These are phyloP conservation scores for Arabidopsis suecica DNA, from an alignment of 345 rosid species.

Conservation along the genomic window DNA sequence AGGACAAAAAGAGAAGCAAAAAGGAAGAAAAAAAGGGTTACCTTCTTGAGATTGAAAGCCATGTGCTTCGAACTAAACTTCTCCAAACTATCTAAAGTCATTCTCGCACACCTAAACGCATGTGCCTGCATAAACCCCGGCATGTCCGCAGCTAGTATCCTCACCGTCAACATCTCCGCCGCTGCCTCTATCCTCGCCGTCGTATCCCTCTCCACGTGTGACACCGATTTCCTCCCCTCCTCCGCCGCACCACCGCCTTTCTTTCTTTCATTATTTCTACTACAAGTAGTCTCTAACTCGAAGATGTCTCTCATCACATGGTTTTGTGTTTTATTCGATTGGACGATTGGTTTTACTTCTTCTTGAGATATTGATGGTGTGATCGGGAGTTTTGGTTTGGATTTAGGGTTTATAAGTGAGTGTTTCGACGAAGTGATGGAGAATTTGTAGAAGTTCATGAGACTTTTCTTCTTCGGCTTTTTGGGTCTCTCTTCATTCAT, in stretches of 20 bases:
- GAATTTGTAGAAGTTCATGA: conserved; percentile 47
- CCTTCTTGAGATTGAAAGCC: conserved; percentile 92
- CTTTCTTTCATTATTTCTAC: conserved; percentile 27
- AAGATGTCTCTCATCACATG: conserved; percentile 31
- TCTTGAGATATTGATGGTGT: conserved; percentile 23
- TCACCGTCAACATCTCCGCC: conserved; percentile 77
- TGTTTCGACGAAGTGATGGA: conserved; percentile 28
- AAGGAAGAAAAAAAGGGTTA: conserved; percentile 25
- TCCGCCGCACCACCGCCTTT: conserved; percentile 42
- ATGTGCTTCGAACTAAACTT: conserved; percentile 79
- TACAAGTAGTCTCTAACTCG: conserved; percentile 40
- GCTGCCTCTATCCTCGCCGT: conserved; percentile 65
- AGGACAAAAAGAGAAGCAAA: not conserved
- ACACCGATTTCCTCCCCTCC: conserved; percentile 81
- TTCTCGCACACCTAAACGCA: conserved; percentile 84
- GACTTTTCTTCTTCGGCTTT: conserved; percentile 53
- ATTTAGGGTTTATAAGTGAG: conserved; percentile 25
- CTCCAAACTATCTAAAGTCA: conserved; percentile 72
- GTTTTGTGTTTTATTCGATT: conserved; percentile 29
- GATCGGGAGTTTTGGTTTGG: conserved; percentile 28
- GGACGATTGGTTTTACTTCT: conserved; percentile 33
- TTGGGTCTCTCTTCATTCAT: conserved; percentile 49
- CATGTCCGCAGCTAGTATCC: conserved; percentile 82
- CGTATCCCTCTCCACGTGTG: conserved; percentile 71
- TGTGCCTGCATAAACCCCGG: conserved; percentile 90